Evolutionary conservation across 2,329 filamentous ascomycete species (phyloP), one percentile per base, ranked within the genome.

Genomic region (Trichoderma atroviride): DNA sequence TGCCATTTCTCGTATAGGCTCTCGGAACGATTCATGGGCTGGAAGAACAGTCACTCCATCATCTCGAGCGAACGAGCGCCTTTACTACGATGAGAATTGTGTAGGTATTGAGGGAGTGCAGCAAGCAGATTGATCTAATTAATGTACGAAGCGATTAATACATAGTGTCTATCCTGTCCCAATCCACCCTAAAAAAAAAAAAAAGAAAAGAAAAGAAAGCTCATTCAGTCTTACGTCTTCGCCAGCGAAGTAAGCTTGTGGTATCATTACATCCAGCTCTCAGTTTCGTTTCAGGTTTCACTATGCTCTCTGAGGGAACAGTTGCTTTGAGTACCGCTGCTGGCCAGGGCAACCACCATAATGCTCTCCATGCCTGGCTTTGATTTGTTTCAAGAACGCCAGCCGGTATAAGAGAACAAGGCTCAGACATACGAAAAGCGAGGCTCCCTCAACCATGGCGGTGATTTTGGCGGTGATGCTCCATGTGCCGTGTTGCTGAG

Each of bases 1-100:
- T 96, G 93, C 78, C 89, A 95, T 79, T 90, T 86, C 80, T 87
- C 88, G 0, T 92, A 94, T 76, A 78, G 80, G 71, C 56, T 86
- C 72, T 79, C 81, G 0, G 83, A 83, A 74, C 79, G 80, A 72
- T 37, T 86, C 70, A 74, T 77, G 1, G 80, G 81, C 64, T 81
- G 82, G 77, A 77, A 78, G 55, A 71, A 70, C 14, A 59, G 71
- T 35, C 71, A 71, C 1, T 69, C 70, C 53, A 72, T 61, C n/a
- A 27, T 70, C 14, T 63, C 73, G n/a, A 73, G 70, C 19, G 80
- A 81, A 68, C 72, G 74, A 22, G 72, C 74, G 33, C 74, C 79
- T 11, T 74, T 81, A 35, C 74, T 81, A 27, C 73, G 70, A 68
- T 77, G 52, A 63, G 19, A 57, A 43, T 9, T 43, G 3, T 19